phyloP scores from a whole-genome alignment of 2,329 filamentous ascomycete species.

The Fusarium sp. region DNA sequence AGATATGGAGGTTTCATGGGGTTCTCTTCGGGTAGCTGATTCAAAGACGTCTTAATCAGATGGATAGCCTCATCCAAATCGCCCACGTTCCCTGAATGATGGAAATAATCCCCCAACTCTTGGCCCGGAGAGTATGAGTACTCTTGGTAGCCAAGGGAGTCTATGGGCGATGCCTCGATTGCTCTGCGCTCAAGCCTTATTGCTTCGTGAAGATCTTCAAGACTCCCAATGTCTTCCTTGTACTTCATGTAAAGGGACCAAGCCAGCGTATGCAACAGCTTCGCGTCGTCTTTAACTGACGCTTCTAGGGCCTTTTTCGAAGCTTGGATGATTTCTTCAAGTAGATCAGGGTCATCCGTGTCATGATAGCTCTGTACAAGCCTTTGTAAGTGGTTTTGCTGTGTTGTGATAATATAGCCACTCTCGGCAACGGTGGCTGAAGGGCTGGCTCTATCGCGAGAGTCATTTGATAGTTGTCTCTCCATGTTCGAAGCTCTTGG shows the following conservation, averaged over 20 bases:
- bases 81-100: neutral
- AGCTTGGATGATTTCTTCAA: neutral
- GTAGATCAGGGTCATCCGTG: neutral
- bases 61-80: neutral
- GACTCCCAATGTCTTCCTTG: rapidly evolving
- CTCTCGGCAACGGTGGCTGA: rapidly evolving
- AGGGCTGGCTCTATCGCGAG: rapidly evolving
- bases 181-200: neutral
- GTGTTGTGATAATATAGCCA: rapidly evolving
- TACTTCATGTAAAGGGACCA: neutral
- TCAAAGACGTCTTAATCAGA: neutral
- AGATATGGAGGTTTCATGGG: rapidly evolving
- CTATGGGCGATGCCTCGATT: rapidly evolving
- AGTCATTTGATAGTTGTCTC: rapidly evolving
- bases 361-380: neutral
- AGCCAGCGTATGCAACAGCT: neutral
- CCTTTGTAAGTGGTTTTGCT: rapidly evolving
- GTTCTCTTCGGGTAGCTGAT: rapidly evolving
- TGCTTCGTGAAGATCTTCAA: neutral
- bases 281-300: rapidly evolving
- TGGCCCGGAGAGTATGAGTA: neutral
- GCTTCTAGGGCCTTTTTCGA: neutral
- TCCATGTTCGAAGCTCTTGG: neutral
- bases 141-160: neutral
- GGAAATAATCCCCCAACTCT: neutral